Conservation (phyloP, 129 eudicot genomes). For the Deinandra increscens region DNA sequence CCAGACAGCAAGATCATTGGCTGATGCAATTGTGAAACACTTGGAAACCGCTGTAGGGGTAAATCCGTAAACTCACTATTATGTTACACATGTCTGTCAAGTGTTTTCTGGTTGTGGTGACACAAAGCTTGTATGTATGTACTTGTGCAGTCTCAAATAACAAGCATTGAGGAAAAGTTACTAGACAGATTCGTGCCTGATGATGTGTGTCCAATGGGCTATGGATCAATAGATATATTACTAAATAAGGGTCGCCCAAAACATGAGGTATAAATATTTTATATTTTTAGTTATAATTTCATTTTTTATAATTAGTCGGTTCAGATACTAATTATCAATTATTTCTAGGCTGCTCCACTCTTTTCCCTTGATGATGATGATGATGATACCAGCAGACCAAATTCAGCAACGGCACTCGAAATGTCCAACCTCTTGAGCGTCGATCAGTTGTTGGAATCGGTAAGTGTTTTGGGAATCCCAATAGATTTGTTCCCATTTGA, state of each 20-base stretch:
- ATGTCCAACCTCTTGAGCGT: constrained; percentile 53
- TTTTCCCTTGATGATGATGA: constrained; percentile 49
- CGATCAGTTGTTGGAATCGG: constrained; percentile 64
- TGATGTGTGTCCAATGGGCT: constrained; percentile 59
- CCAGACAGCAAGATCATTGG: constrained; percentile 58
- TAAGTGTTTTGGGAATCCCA: constrained; percentile 31
- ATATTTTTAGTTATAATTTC: neutral
- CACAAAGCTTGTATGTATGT: constrained; percentile 1
- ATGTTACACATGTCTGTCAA: neutral
- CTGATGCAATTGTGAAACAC: constrained; percentile 46
- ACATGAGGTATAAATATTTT: constrained; percentile 37
- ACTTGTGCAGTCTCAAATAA: constrained; percentile 52
- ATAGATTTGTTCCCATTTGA: neutral
- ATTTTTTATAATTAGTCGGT: constrained; percentile 13
- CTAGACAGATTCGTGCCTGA: constrained; percentile 67
- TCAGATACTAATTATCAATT: neutral
- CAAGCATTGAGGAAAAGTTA: constrained; percentile 49
- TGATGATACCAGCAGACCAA: constrained; percentile 42
- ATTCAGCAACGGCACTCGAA: constrained; percentile 38
- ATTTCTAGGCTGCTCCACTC: constrained; percentile 47
- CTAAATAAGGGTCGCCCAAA: constrained; percentile 31
- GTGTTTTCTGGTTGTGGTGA: neutral
- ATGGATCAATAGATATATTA: constrained; percentile 29
- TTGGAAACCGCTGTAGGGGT: constrained; percentile 49
- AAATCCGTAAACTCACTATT: constrained; percentile 8